Base-by-base conservation (phyloP, 352 stramenopile species). In the Globisporangium camurandrum region DNA sequence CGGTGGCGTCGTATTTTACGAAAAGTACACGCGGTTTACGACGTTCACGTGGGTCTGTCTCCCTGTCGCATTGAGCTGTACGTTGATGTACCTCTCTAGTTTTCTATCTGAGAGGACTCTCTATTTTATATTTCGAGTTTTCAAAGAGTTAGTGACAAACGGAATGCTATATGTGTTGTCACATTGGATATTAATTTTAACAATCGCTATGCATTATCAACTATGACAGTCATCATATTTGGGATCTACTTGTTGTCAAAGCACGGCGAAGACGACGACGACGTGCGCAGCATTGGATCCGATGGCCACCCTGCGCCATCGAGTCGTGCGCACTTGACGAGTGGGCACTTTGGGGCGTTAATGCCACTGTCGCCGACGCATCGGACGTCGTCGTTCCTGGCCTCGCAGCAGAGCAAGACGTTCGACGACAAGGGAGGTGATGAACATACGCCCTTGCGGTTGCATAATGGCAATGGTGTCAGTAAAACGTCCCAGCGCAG, bases 221-320 rank as follows among this genome's bases (percentile, higher is more conserved):
- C n/a, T n/a, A n/a, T n/a, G 5, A 31, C 20, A 93, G 82, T 89
- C 56, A 93, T 93, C 48, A 88, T 93, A 31, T 60, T 75, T 46
- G 82, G 82, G 10, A 93, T 93, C 52, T 93, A 93, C 48, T 53
- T 93, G 34, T 53, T 93, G 22, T 78, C 82, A 24, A 88, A 91
- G 47, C 76, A 90, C 47, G 74, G 70, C 2, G 75, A 86, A 54
- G 66, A 67, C 17, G 77, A 88, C 41, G 33, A 45, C 33, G 50
- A 24, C 55, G 64, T 24, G 24, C 34, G 1, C 46, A 72, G 37
- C 46, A 56, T 53, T 46, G 62, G 66, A 56, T 48, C 33, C 43
- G 61, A 58, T 33, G 56, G 44, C 22, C 56, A 41, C 49, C 30
- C 27, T 38, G 54, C 40, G 63, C 54, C 67, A n/a, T 45, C 52